Evolutionary conservation across 2,329 filamentous ascomycete species (phyloP).

Genomic region (Dryadomyces quercivorus): DNA sequence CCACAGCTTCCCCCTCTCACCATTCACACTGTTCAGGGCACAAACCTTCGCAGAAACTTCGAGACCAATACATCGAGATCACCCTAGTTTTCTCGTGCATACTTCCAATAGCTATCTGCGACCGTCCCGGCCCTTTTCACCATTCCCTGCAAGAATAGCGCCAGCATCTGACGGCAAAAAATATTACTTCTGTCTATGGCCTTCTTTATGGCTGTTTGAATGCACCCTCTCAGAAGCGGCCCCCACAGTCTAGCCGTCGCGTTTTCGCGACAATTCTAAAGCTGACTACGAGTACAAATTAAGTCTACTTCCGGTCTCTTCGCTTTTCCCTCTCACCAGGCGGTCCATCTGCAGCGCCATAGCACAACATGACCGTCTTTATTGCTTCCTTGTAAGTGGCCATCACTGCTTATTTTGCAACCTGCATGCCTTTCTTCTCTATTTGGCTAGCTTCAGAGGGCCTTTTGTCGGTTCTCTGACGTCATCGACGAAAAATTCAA

Average conservation of each 20-base stretch:
- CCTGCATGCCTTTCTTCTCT: background rate
- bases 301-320: background rate
- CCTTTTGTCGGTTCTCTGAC: slow-evolving; percentile 4
- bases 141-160: no score
- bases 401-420: background rate
- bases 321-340: background rate
- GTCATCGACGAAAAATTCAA: slow-evolving; percentile 6
- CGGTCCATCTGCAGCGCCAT: background rate
- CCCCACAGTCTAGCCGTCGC: background rate
- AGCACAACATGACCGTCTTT: slow-evolving; percentile 22
- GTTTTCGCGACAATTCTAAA: slow-evolving; percentile 20
- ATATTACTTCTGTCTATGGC: background rate
- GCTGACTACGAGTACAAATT: background rate
- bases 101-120: no score
- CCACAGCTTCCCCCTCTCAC: background rate
- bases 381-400: slow-evolving; percentile 29
- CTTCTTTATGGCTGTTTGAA: background rate
- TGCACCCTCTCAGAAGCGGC: background rate
- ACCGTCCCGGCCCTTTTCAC: background rate
- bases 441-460: background rate
- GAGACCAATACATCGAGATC: no score
- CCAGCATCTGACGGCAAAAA: no score
- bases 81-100: no score
- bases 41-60: no score
- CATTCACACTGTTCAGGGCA: no score